Percentiles rank a stretch among this genome's conserved stretches.
Conservation (phyloP, 2,329 filamentous ascomycete genomes). For the Neoscytalidium dimidiatum region DNA sequence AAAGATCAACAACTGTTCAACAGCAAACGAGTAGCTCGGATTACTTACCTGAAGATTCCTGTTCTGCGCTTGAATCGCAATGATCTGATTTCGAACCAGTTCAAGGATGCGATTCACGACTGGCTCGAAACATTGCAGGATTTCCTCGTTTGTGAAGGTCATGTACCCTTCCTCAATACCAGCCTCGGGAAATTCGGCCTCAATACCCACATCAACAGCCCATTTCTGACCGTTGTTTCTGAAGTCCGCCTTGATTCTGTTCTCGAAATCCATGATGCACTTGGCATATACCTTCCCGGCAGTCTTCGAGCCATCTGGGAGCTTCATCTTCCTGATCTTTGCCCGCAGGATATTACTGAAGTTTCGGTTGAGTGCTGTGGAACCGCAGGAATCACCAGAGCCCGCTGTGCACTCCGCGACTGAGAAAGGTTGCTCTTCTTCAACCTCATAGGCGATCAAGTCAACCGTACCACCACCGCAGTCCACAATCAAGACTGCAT, state of each 20-base stretch:
- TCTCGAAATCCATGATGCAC: slow-evolving; percentile 99
- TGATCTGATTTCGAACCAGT: slow-evolving; percentile 96
- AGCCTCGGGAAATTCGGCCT: slow-evolving; percentile 95
- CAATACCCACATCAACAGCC: slow-evolving; percentile 98
- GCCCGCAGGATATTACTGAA: slow-evolving; percentile 97
- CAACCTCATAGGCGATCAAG: slow-evolving; percentile 97
- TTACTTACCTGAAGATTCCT: slow-evolving; percentile 71
- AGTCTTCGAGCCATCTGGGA: slow-evolving; percentile 93
- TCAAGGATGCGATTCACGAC: slow-evolving; percentile 97
- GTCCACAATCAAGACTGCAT: slow-evolving; percentile 97
- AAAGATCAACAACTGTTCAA: background rate
- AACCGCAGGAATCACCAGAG: slow-evolving; percentile 95
- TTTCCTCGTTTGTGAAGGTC: slow-evolving; percentile 99
- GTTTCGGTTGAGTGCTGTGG: slow-evolving; percentile 96
- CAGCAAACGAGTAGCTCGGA: background rate
- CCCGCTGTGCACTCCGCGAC: slow-evolving; percentile 97
- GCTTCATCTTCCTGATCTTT: slow-evolving; percentile 99
- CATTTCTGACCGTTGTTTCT: slow-evolving; percentile 98
- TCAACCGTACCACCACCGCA: slow-evolving; percentile 98
- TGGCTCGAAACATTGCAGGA: slow-evolving; percentile 97
- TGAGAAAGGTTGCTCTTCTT: slow-evolving; percentile 95
- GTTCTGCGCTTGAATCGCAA: slow-evolving; percentile 97
- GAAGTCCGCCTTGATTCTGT: slow-evolving; percentile 99
- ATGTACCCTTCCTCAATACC: slow-evolving; percentile 99
- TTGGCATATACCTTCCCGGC: slow-evolving; percentile 98